A percentile compares a stretch with the other conserved stretches of the same genome.
Conservation (phyloP, 352 stramenopile species). For the Pythium volutum region DNA sequence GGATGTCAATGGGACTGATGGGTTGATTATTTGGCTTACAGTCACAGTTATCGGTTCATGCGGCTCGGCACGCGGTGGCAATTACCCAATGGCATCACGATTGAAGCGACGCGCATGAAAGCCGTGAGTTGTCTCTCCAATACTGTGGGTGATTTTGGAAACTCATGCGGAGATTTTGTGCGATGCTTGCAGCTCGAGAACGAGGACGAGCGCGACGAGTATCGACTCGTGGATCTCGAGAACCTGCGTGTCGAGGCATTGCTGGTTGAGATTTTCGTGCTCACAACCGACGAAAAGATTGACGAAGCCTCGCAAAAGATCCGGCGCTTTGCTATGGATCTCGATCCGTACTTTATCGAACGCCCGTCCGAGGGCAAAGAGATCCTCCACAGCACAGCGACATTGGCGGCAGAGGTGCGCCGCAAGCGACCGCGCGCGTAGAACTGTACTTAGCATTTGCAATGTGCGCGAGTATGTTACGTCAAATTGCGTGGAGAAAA, state of each 20-base stretch:
- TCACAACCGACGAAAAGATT: constrained; percentile 86
- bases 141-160: too few relatives aligned
- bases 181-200: constrained; percentile 54
- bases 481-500: too few relatives aligned
- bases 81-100: constrained; percentile 78
- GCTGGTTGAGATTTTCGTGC: constrained; percentile 78
- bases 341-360: constrained; percentile 85
- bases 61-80: constrained; percentile 78
- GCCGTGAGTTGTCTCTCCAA: constrained; percentile 50
- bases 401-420: constrained; percentile 70
- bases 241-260: constrained; percentile 83
- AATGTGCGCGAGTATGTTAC: background rate
- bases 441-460: background rate
- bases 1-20: background rate
- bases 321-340: constrained; percentile 70
- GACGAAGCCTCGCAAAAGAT: constrained; percentile 83
- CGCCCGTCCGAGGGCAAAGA: constrained; percentile 82
- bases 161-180: too few relatives aligned
- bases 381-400: constrained; percentile 80
- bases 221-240: constrained; percentile 78
- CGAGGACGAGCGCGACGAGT: constrained; percentile 80
- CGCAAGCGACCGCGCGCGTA: constrained; percentile 69
- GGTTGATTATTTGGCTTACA: constrained; percentile 14
- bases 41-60: constrained; percentile 85
- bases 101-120: constrained; percentile 85